Conservation (phyloP, 2,329 filamentous ascomycete genomes). For the Alternaria brassicicola region DNA sequence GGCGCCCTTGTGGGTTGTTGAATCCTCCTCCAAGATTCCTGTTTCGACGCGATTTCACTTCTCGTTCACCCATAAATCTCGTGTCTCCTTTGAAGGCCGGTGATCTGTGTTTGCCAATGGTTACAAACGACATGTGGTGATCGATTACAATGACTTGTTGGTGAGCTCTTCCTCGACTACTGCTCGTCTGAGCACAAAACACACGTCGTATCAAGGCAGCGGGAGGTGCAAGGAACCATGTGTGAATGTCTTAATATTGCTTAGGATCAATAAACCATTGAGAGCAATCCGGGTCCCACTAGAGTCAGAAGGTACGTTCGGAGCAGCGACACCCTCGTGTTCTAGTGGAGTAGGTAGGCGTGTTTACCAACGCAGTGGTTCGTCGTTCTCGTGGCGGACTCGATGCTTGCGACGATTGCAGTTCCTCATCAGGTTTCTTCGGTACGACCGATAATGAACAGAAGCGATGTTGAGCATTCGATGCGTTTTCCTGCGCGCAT, state of each 20-base stretch:
- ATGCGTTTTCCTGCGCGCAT: neutral
- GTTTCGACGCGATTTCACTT: neutral
- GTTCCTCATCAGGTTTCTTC: neutral
- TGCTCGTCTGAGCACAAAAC: neutral
- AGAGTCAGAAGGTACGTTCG: neutral
- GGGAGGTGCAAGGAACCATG: neutral
- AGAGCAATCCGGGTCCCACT: conserved; percentile 6
- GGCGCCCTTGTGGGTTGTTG: neutral
- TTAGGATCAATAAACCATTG: neutral
- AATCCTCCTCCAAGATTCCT: neutral
- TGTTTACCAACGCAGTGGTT: conserved; percentile 1
- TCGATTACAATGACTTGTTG: neutral
- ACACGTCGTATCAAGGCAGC: conserved; percentile 1
- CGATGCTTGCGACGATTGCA: neutral
- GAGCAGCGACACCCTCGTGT: neutral
- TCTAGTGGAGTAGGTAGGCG: neutral
- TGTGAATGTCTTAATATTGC: conserved; percentile 2
- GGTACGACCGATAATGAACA: neutral
- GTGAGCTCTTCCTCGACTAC: neutral
- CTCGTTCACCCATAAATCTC: neutral
- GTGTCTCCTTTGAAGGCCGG: neutral
- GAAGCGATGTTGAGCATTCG: neutral
- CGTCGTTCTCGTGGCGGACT: neutral
- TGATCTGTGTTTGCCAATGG: neutral
- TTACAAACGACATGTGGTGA: neutral